Evolutionary conservation across 345 rosid genomes (phyloP), one percentile per base, ranked within the genome.

Genomic region (Lepidium aucheri): DNA sequence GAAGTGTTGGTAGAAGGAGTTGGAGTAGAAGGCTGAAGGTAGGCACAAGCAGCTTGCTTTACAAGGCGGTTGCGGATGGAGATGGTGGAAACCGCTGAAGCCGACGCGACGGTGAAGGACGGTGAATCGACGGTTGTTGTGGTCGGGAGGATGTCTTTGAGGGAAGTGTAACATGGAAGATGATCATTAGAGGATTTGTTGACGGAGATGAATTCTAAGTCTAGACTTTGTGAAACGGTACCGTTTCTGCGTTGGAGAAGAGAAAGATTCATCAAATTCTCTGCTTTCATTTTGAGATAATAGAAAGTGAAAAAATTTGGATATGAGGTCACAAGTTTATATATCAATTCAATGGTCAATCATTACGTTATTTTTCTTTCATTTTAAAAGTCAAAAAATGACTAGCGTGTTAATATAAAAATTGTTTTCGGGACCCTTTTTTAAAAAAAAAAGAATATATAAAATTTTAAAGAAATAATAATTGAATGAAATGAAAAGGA

Each of bases 11-110:
- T 70, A 1, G 88, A 71, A 38, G 88, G 80, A 20, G 67, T 86
- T 4, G 90, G 84, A 8, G 86, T 82, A 54, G 91, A 70, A 56
- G 96, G 97, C 68, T 82, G 94, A 43, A 91, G 98, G 72, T 90
- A 93, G 32, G 98, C 88, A 80, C 93, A 86, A 41, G 97, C 97
- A 1, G 98, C 98, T 67, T 87, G 91, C 77, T 93, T 93, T 1
- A 93, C 90, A n/a, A 93, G 83, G 67, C 81, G 96, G 76, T 90
- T 83, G 7, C 98, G 96, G 71, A 93, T 92, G 22, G 85, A 69
- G 46, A 92, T 77, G 54, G 30, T 22, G 55, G 78, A 63, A 44
- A 78, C 80, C 14, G 28, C 50, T 0, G 65, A 13, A 0, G 40
- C 40, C 1, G 40, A 36, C 20, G 77, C 12, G 42, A 20, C 58